Evolutionary conservation across 1,139 yeast species (phyloP).

Genomic region (Nadsonia commutata): DNA sequence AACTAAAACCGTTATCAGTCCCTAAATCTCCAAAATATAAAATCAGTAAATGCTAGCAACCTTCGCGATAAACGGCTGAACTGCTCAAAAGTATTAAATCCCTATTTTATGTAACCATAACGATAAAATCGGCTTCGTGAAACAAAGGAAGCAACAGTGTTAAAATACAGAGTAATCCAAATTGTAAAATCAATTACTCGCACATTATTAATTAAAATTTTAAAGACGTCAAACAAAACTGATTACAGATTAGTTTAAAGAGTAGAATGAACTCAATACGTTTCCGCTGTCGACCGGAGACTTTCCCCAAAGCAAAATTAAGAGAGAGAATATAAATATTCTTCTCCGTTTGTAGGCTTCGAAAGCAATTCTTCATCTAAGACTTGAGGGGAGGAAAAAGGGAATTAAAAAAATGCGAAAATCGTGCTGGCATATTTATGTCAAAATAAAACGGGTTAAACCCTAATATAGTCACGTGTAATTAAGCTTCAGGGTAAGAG

Average conservation of each 20-base stretch:
- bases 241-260: constrained; percentile 5
- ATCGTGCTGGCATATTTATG: no score
- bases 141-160: constrained; percentile 8
- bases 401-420: neutral
- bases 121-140: constrained; percentile 5
- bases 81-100: no score
- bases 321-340: constrained; percentile 12
- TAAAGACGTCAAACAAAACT: constrained; percentile 1
- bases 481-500: no score
- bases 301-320: constrained; percentile 74
- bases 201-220: constrained; percentile 22
- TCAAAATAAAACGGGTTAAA: no score
- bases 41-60: no score
- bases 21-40: no score
- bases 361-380: constrained; percentile 63
- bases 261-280: constrained; percentile 28
- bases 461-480: no score
- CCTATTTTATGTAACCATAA: neutral
- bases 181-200: constrained; percentile 1
- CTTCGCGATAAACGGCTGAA: no score
- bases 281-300: constrained; percentile 79
- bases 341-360: constrained; percentile 53
- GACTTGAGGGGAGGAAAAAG: constrained; percentile 7
- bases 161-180: neutral
- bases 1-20: no score